Conservation (phyloP, 2,329 filamentous ascomycete genomes). For the Colletotrichum acutatum region DNA sequence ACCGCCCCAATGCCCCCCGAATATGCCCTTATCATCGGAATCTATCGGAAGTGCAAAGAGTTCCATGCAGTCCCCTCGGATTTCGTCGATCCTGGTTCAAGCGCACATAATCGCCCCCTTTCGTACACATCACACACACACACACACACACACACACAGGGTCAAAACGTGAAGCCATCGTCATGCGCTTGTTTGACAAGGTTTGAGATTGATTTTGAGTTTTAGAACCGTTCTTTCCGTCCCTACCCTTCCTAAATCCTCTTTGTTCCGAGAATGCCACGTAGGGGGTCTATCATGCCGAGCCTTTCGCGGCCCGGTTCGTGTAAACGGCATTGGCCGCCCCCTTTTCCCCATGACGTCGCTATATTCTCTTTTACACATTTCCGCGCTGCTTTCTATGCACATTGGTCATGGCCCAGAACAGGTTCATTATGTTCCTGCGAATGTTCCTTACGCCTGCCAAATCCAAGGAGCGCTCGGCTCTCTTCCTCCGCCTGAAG, state of each 20-base stretch:
- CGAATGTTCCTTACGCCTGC: background rate
- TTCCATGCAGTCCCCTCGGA: slow-evolving; percentile 12
- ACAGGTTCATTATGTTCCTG: background rate
- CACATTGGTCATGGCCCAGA: slow-evolving; percentile 7
- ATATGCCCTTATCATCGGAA: slow-evolving; percentile 24
- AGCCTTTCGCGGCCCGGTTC: slow-evolving; percentile 14
- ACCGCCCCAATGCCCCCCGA: background rate
- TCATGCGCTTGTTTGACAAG: slow-evolving; percentile 22
- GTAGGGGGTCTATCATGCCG: slow-evolving; percentile 17
- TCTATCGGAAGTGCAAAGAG: background rate
- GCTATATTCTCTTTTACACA: slow-evolving; percentile 17
- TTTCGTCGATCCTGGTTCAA: slow-evolving; percentile 9
- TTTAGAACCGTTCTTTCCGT: slow-evolving; percentile 2
- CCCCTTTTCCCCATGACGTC: slow-evolving; percentile 9
- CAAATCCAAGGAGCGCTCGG: background rate
- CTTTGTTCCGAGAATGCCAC: slow-evolving; percentile 1
- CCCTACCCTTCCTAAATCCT: background rate
- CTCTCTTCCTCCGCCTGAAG: background rate
- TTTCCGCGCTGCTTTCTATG: slow-evolving; percentile 18
- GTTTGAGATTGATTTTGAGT: slow-evolving; percentile 18
- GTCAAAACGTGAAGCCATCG: slow-evolving; percentile 33
- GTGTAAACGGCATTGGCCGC: slow-evolving; percentile 15
- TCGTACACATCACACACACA: background rate
- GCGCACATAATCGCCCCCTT: background rate
- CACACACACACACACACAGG: background rate